phyloP scores from a whole-genome alignment of 148 eudicot genomes.

The Vaccinium vitisidaea region DNA sequence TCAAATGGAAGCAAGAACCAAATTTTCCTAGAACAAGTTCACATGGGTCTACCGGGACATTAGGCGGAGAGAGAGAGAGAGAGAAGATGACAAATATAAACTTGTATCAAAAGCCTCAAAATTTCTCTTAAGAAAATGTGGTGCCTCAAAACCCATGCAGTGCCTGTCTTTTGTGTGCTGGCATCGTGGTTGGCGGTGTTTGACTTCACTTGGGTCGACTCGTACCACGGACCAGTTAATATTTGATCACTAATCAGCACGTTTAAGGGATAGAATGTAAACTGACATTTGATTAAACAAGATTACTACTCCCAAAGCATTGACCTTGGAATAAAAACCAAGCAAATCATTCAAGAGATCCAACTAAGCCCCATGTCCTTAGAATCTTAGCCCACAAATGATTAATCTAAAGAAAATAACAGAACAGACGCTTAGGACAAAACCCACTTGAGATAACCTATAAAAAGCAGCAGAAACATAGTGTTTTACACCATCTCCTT shows the following conservation, averaged over 20 bases:
- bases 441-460: background rate
- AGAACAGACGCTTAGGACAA: no score
- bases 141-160: background rate
- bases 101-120: no score
- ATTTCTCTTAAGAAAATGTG: no score
- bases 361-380: background rate
- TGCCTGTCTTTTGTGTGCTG: background rate
- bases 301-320: constrained; percentile 19
- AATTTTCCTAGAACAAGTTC: background rate
- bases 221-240: background rate
- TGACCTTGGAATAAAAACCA: constrained; percentile 12
- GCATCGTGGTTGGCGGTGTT: background rate
- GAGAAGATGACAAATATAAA: no score
- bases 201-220: background rate
- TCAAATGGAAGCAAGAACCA: no score
- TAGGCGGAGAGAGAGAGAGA: background rate
- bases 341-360: background rate
- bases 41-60: background rate
- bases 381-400: background rate
- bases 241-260: background rate
- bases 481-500: background rate
- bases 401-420: background rate
- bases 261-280: background rate
- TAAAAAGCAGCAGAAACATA: background rate
- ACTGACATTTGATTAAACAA: background rate